Evolutionary conservation across 176 grass and related monocot species (phyloP), one percentile per base, ranked within the genome.

Genomic region (Oryza punctata): DNA sequence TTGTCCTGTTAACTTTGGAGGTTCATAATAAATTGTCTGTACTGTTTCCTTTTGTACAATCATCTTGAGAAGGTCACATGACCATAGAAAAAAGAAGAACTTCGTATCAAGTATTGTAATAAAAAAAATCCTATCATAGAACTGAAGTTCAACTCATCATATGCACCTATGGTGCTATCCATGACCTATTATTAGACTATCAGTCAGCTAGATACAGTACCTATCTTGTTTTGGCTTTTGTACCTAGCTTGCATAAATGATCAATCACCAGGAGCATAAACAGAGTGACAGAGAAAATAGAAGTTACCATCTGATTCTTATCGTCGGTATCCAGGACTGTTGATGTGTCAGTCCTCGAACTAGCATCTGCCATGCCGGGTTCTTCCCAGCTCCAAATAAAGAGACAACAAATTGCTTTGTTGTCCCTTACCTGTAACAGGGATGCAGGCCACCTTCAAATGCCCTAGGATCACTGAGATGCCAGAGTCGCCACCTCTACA

Each of bases 381-480:
- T 79, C 38, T 57, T 65, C 74, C 86, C 86, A 86, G 75, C 69
- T 83, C 18, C 43, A 46, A 83, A 75, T 38, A 83, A 63, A 47
- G 79, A 78, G 88, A 90, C 88, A 87, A 90, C 88, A 90, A 79
- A 90, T 90, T 78, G 33, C 78, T 90, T 87, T 79, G 84, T 75
- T 83, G 88, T 83, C 88, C 71, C 84, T 83, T 69, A 28, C 23
- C 75, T 90, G 64, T 70, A 40, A 32, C 63, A 50, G 30, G 47
- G 25, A 35, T 19, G 43, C n/a, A 78, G 45, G 44, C 37, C 64
- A 30, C n/a, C 38, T 19, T 26, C 27, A 87, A 47, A 54, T 43
- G 75, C 13, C 61, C n/a, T n/a, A 81, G 63, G 81, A 70, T 74
- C 75, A 75, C 59, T 69, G 26, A 23, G 35, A 73, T 12, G 27